Base-by-base conservation (phyloP, 2,329 filamentous ascomycete genomes). In the Penicillium brasilianum region DNA sequence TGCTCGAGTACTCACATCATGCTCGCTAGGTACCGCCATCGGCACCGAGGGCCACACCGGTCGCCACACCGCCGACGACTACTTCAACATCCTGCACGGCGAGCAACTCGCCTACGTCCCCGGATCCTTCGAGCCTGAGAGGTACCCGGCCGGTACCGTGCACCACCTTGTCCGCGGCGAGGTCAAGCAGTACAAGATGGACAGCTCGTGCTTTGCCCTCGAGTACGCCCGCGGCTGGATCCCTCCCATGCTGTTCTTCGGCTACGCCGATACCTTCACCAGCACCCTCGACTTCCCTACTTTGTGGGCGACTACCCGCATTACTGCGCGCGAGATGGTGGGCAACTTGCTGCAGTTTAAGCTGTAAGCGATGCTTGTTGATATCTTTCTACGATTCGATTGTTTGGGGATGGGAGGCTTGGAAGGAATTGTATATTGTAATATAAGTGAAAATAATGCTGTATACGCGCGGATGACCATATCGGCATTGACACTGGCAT, bases 41-140 rank as follows among this genome's bases (percentile, higher is more conserved):
- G 92, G 92, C 70, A 96, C 93, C 13, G 92, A 96, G 79, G 93
- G 93, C 63, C 92, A 96, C 83, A 87, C 87, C 1, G 93, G 93
- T 66, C 90, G 92, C 54, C 93, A 96, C 84, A 94, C 92, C 13
- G 92, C 92, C 16, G 91, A 96, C 79, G 93, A 97, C 83, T 97
- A 95, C 84, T 97, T 97, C 84, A 87, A 93, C 83, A 96, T 97
- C 82, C 84, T 97, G 34, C 70, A 74, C 43, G 76, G 76, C 57
- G 76, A 76, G 28, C 75, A 78, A 63, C 68, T 77, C 30, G 75
- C 76, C 63, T 78, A 75, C 66, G 69, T 73, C 4, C 76, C 76
- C n/a, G 76, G 76, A 43, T 59, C 66, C 50, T 78, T 70, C 71
- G 75, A 77, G 60, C 68, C 76, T 16, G 76, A 78, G 65, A 69